Base-by-base conservation (phyloP, 352 stramenopile genomes). In the Phytophthora pisi region DNA sequence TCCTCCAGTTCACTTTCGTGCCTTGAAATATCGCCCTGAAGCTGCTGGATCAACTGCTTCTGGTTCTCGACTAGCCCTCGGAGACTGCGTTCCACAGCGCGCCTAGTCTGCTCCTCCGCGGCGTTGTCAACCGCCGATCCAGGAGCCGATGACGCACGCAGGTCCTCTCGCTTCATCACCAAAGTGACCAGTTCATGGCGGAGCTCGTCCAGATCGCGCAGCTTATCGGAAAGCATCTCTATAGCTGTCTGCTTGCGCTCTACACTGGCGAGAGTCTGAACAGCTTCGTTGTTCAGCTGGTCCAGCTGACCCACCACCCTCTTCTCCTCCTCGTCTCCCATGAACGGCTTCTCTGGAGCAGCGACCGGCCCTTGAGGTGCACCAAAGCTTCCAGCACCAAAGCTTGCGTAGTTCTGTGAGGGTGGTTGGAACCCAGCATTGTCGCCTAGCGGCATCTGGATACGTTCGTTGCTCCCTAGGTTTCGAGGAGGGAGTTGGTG, bases 141-240 rank as follows among this genome's bases (percentile, higher is more conserved):
- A 24, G 58, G 64, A 15, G 65, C 60, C 4, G 62, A 75, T 3
- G 71, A 62, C 10, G 62, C 70, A 16, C 78, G 79, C 23, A 90
- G 50, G n/a, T 64, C 75, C 31, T 94, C 84, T 13, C 84, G 78
- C 62, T 91, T 92, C 68, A 89, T 86, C 10, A 79, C 71, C 11
- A 94, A 69, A 52, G 74, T 68, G 28, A 94, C 79, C 5, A 94
- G 67, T 56, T 94, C 82, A 28, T 88, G 76, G 23, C 86, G 86
- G 28, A 93, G 63, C 61, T 92, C 84, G 55, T 94, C 84, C 18
- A 94, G 65, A 62, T 90, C 81, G 16, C 77, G 81, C 34, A 94
- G 52, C 45, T 90, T 90, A 26, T 89, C 75, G 1, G 79, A 78
- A 31, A 94, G 68, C 31, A 75, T 64, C 61, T 91, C 83, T 40